phyloP scores from a whole-genome alignment of 2,329 filamentous ascomycete species.

The Akanthomyces uredinophilus region DNA sequence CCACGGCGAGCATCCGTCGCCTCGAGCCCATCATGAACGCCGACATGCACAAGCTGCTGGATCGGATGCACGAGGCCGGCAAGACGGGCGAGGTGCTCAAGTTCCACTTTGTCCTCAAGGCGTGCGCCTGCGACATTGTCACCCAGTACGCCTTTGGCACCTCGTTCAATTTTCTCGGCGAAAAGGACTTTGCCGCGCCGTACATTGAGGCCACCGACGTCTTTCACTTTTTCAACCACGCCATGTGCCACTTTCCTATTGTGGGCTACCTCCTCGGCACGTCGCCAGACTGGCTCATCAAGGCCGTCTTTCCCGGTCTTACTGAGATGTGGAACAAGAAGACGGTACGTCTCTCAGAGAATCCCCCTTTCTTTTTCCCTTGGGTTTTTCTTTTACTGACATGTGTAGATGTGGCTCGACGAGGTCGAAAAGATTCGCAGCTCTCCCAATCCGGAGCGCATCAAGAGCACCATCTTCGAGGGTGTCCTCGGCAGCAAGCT shows the following conservation, averaged over 20 bases:
- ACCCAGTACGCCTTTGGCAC: slow-evolving; percentile 8
- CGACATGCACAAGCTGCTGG: background rate
- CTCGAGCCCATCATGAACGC: slow-evolving; percentile 9
- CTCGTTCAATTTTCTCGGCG: slow-evolving; percentile 4
- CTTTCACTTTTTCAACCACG: slow-evolving; percentile 6
- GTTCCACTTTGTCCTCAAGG: slow-evolving; percentile 5
- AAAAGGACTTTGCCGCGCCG: slow-evolving; percentile 1
- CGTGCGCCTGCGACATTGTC: slow-evolving; percentile 7
- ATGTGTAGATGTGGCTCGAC: background rate
- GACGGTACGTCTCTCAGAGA: background rate
- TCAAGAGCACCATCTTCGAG: slow-evolving; percentile 12
- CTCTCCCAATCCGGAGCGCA: slow-evolving; percentile 3
- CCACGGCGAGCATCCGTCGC: slow-evolving; percentile 4
- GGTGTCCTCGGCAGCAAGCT: slow-evolving; percentile 7
- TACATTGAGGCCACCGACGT: slow-evolving; percentile 6
- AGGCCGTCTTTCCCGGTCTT: background rate
- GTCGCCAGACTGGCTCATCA: slow-evolving; percentile 1
- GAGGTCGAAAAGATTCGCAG: slow-evolving; percentile 11
- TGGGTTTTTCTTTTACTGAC: too few relatives aligned
- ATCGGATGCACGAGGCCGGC: slow-evolving; percentile 2
- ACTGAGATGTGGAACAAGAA: slow-evolving; percentile 9
- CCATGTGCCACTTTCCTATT: slow-evolving; percentile 6
- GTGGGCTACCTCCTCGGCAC: background rate
- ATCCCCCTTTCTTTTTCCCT: background rate
- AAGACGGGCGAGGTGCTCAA: slow-evolving; percentile 2